phyloP scores from a whole-genome alignment of 106 monocot species.

The Dendrobium chrysotoxum region DNA sequence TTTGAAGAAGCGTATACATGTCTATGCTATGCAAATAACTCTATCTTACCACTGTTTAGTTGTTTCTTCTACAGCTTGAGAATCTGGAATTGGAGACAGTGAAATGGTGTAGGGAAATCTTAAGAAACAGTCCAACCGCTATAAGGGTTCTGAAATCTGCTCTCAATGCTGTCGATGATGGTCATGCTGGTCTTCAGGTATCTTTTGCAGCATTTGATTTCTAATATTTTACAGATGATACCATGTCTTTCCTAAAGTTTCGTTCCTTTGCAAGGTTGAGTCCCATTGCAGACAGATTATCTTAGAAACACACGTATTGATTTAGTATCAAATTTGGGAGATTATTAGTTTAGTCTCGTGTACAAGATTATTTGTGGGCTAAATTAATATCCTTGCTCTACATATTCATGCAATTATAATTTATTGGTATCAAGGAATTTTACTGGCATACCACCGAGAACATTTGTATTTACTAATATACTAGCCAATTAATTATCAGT shows the following conservation, averaged over 20 bases:
- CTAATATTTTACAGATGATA: not conserved
- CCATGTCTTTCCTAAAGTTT: not conserved
- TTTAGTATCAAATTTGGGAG: too few relatives aligned
- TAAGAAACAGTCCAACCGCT: conserved; percentile 87
- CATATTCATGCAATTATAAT: too few relatives aligned
- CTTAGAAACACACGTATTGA: too few relatives aligned
- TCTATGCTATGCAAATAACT: not conserved
- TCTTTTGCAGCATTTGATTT: not conserved
- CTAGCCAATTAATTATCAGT: too few relatives aligned
- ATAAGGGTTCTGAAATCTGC: conserved; percentile 90
- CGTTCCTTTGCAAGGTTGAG: not conserved
- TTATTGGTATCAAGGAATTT: too few relatives aligned
- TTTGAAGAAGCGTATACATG: not conserved
- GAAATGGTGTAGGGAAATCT: conserved; percentile 81
- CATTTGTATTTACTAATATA: too few relatives aligned
- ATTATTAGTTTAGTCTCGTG: too few relatives aligned
- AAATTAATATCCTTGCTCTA: too few relatives aligned
- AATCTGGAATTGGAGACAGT: conserved; percentile 74
- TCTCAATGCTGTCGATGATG: conserved; percentile 93
- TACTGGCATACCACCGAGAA: too few relatives aligned
- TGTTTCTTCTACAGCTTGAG: conserved; percentile 50
- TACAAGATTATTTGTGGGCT: too few relatives aligned
- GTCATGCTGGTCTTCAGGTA: conserved; percentile 98
- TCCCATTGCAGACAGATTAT: too few relatives aligned
- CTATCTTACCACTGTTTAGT: not conserved